These are phyloP conservation scores for Diaporthe eres DNA, from an alignment of 2,329 filamentous ascomycete genomes.

Conservation along the genomic window DNA sequence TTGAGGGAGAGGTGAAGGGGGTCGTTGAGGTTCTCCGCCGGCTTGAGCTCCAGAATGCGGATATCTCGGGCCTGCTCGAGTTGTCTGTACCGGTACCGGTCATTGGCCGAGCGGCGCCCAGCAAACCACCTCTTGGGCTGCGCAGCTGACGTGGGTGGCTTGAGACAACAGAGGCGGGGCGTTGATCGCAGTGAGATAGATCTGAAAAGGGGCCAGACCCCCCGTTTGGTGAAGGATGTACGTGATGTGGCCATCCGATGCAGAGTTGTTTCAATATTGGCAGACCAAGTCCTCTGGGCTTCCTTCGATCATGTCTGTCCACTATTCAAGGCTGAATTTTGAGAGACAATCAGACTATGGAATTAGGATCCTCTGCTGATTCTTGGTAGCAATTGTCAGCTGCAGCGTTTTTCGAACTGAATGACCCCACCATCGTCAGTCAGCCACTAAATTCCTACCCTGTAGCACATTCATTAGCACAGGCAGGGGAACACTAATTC, in stretches of 20 bases:
- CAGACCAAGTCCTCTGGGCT: background rate
- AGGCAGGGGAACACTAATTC: no score
- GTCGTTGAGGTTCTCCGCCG: background rate
- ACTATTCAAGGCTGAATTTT: no score
- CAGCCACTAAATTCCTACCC: background rate
- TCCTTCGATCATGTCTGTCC: background rate
- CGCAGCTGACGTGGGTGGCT: background rate
- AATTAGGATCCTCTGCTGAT: background rate
- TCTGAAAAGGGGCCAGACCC: background rate
- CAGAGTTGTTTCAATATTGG: background rate
- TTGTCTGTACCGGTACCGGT: background rate
- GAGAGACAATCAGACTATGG: background rate
- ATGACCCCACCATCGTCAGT: background rate
- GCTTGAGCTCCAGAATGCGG: conserved; percentile 5
- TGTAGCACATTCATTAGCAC: background rate
- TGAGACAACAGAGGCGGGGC: background rate
- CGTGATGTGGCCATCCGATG: background rate
- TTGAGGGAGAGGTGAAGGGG: conserved; percentile 6
- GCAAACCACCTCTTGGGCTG: background rate
- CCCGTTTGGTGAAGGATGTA: background rate
- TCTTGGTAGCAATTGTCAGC: background rate
- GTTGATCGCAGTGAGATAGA: background rate
- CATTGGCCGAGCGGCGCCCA: background rate
- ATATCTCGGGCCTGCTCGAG: background rate
- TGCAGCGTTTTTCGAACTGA: background rate